Evolutionary conservation across 2,329 filamentous ascomycete genomes (phyloP).

Genomic region (Colletotrichum sp.): DNA sequence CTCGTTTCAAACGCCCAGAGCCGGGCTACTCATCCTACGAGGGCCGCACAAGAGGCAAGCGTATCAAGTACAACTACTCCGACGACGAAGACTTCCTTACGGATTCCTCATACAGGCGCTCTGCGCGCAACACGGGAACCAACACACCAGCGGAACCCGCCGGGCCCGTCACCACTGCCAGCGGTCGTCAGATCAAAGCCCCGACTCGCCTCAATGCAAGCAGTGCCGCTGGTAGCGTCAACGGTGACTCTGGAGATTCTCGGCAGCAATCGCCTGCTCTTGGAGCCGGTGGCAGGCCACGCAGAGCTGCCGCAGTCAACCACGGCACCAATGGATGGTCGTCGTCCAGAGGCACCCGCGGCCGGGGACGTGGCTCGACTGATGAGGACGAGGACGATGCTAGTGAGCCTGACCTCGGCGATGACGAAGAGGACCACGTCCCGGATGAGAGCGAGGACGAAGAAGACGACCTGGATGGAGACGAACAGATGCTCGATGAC

Average conservation of each 20-base stretch:
- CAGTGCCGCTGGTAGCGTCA: conserved; percentile 51
- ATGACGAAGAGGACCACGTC: conserved; percentile 75
- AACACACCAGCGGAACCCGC: conserved; percentile 74
- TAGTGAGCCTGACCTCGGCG: conserved; percentile 76
- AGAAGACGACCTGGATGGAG: conserved; percentile 62
- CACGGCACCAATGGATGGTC: conserved; percentile 56
- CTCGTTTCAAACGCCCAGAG: conserved; percentile 86
- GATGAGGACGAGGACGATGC: conserved; percentile 65
- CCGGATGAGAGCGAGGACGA: conserved; percentile 65
- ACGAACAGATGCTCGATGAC: conserved; percentile 60
- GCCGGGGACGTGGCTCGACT: conserved; percentile 51
- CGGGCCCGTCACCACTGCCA: conserved; percentile 74
- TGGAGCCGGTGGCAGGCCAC: conserved; percentile 53
- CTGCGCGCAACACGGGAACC: conserved; percentile 75
- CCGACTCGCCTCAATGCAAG: conserved; percentile 66
- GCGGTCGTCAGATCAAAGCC: conserved; percentile 82
- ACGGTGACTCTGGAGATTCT: conserved; percentile 45
- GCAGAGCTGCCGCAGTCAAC: conserved; percentile 54
- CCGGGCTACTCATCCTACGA: conserved; percentile 94
- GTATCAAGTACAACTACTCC: conserved; percentile 94
- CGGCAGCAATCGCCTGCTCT: conserved; percentile 34
- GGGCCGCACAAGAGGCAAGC: conserved; percentile 93
- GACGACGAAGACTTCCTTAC: conserved; percentile 77
- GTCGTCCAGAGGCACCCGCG: conserved; percentile 29
- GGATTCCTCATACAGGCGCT: conserved; percentile 70